Evolutionary conservation across 75 land plant genomes (phyloP), one percentile per base, ranked within the genome.

Genomic region (Selaginella moellendorffii): DNA sequence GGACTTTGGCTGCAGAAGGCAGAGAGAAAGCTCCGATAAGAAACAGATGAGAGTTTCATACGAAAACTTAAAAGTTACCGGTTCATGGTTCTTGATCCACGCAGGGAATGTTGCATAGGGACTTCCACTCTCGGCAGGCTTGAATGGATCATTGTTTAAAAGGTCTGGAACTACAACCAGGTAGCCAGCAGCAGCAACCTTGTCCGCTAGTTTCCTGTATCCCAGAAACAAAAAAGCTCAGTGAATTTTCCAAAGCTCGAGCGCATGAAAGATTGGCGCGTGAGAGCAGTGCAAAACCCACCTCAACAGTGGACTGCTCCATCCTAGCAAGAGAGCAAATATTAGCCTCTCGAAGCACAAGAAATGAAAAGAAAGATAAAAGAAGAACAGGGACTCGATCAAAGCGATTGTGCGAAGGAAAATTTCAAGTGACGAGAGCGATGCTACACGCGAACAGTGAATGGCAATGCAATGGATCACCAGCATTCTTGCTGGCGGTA

Each of bases 171-270:
- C 88, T 46, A 81, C 78, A 21, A 77, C 85, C 31, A 61, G 76
- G 65, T 67, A 87, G 24, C 90, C 88, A 59, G 65, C 63, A 24
- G 69, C 69, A 18, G 85, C 88, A 54, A 84, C 53, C 64, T 79
- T 87, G 70, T 84, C 88, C 27, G 88, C 90, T 1, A 87, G 72
- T 70, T 77, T 84, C 79, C 90, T 87, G 68, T 18, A 20, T 2
- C 46, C 1, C 23, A 5, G 14, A 36, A 36, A 36, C 46, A 36
- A 14, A 36, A 14, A 27, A 24, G 26, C 29, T 26, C 2, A 5
- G 10, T 24, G 9, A 26, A 26, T 9, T 19, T 22, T 18, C 60
- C 61, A 24, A 21, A 1, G 26, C 1, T 24, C 9, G 24, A 2
- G 5, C 61, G 10, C 14, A 36, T 46, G 67, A 18, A 65, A 52